Conservation (phyloP, 2,329 filamentous ascomycete species). For the Fusarium papillatum region DNA sequence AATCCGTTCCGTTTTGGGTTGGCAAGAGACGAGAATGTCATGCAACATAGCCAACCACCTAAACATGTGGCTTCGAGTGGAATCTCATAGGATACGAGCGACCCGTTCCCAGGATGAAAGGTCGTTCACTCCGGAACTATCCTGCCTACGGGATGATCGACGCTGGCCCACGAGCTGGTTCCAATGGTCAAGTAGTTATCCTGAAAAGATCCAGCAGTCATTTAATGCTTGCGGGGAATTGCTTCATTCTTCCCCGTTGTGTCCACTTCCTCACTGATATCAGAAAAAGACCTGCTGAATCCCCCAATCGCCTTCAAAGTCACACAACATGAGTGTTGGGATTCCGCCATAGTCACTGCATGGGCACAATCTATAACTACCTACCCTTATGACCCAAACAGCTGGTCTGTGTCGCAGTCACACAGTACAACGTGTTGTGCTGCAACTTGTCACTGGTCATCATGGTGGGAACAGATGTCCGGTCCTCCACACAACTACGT, state of each 20-base stretch:
- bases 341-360: slow-evolving; percentile 7
- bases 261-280: neutral
- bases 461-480: slow-evolving; percentile 22
- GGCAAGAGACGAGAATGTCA: neutral
- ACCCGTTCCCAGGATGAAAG: neutral
- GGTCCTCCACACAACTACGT: slow-evolving; percentile 9
- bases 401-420: slow-evolving; percentile 16
- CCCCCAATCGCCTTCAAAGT: neutral
- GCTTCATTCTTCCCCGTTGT: neutral
- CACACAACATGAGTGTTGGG: slow-evolving; percentile 7
- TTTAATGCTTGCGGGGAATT: neutral
- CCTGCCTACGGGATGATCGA: neutral
- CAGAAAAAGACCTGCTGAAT: neutral
- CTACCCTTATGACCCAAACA: neutral
- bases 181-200: neutral
- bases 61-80: slow-evolving; percentile 13
- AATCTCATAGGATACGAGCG: slow-evolving; percentile 5
- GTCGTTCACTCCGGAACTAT: neutral
- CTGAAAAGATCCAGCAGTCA: neutral
- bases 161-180: neutral
- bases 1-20: neutral
- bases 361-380: slow-evolving; percentile 11
- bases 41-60: slow-evolving; percentile 18
- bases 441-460: slow-evolving; percentile 36
- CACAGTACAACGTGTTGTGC: slow-evolving; percentile 6